phyloP scores from a whole-genome alignment of 139 green algal species.

The Desmodesmus armatus region DNA sequence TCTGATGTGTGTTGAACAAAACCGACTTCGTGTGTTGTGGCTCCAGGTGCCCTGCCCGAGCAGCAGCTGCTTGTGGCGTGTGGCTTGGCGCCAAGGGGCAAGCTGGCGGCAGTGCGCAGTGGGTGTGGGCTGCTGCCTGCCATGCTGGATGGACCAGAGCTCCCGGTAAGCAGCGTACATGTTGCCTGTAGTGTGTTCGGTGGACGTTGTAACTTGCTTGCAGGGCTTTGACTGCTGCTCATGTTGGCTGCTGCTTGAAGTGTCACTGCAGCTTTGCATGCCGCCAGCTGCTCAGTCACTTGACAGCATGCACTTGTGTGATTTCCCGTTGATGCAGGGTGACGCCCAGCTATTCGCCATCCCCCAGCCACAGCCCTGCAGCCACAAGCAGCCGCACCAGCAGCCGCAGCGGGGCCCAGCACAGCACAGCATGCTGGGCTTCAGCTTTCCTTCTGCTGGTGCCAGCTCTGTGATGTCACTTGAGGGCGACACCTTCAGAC shows the following conservation, averaged over 20 bases:
- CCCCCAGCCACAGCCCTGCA: neutral
- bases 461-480: constrained; percentile 15
- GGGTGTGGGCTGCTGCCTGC: constrained; percentile 8
- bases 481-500: constrained; percentile 21
- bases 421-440: constrained; percentile 17
- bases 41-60: constrained; percentile 25
- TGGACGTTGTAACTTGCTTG: no score
- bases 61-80: constrained; percentile 40
- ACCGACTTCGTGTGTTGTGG: neutral
- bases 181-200: no score
- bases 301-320: no score
- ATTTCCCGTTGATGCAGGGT: constrained; percentile 21
- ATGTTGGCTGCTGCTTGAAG: no score
- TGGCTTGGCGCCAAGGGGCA: constrained; percentile 12
- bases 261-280: no score
- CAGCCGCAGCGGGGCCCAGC: neutral
- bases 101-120: constrained; percentile 32
- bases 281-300: no score
- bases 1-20: no score
- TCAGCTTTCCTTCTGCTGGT: constrained; percentile 37
- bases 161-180: constrained; percentile 42
- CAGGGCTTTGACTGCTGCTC: no score
- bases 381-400: neutral
- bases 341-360: constrained; percentile 34
- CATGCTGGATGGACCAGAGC: constrained; percentile 29